These are phyloP conservation scores for Entomortierella beljakovae DNA, from an alignment of 192 early-diverging fungal genomes.

Conservation along the genomic window DNA sequence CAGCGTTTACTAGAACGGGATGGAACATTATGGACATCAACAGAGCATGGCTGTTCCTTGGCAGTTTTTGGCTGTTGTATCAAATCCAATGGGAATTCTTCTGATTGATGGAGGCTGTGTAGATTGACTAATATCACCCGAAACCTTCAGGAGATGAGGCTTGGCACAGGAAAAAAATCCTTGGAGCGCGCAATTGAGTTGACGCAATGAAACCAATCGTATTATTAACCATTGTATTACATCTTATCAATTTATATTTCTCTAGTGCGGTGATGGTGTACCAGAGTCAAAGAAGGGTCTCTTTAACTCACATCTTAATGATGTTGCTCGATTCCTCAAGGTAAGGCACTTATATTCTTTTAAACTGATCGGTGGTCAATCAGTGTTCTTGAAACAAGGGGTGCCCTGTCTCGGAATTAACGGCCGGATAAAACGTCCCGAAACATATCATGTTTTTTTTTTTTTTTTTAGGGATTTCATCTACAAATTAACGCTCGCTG, in stretches of 20 bases:
- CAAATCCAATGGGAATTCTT: background rate
- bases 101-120: background rate
- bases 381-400: no score
- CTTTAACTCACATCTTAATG: constrained; percentile 84
- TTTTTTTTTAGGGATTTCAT: constrained; percentile 74
- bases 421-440: background rate
- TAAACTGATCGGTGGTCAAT: background rate
- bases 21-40: no score
- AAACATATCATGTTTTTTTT: background rate
- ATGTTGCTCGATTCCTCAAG: constrained; percentile 85
- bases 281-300: constrained; percentile 91
- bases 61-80: background rate
- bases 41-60: no score
- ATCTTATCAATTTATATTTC: background rate
- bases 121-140: no score
- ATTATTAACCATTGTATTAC: background rate
- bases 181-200: no score
- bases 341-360: constrained; percentile 49
- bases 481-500: constrained; percentile 89
- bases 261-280: constrained; percentile 92
- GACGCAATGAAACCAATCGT: background rate
- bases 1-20: no score
- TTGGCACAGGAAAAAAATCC: no score
- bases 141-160: no score
- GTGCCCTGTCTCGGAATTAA: no score